These are phyloP conservation scores for Herpotrichia juniperi DNA, from an alignment of 2,329 filamentous ascomycete species.

Conservation along the genomic window DNA sequence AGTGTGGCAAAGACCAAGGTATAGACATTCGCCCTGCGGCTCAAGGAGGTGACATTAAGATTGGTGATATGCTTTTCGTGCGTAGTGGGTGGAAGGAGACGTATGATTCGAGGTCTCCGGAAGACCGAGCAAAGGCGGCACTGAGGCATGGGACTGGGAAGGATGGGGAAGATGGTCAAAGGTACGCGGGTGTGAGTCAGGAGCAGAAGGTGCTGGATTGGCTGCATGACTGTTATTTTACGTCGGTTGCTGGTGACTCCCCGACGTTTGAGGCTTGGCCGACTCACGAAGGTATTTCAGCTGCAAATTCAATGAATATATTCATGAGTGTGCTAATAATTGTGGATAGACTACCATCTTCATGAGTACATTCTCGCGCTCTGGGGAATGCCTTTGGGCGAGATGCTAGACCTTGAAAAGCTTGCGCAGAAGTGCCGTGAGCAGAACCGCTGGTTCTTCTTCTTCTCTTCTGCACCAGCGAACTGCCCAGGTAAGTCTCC, in stretches of 20 bases:
- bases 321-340: constrained; percentile 6
- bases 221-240: constrained; percentile 73
- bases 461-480: constrained; percentile 52
- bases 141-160: constrained; percentile 52
- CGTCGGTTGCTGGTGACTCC: constrained; percentile 68
- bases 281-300: constrained; percentile 48
- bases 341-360: constrained; percentile 32
- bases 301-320: not conserved
- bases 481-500: constrained; percentile 46
- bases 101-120: constrained; percentile 54
- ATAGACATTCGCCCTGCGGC: constrained; percentile 64
- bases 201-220: constrained; percentile 65
- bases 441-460: constrained; percentile 49
- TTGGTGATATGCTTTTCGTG: constrained; percentile 71
- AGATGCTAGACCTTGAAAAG: constrained; percentile 52
- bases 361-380: constrained; percentile 50
- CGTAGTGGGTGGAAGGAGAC: constrained; percentile 67
- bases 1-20: constrained; percentile 64
- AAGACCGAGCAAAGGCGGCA: constrained; percentile 43
- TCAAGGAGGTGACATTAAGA: constrained; percentile 61
- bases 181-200: constrained; percentile 59
- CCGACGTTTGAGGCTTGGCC: constrained; percentile 70
- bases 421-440: constrained; percentile 47
- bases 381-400: constrained; percentile 54
- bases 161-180: constrained; percentile 45